Conservation (phyloP, 208 protist species). For the Leishmania braziliensis region DNA sequence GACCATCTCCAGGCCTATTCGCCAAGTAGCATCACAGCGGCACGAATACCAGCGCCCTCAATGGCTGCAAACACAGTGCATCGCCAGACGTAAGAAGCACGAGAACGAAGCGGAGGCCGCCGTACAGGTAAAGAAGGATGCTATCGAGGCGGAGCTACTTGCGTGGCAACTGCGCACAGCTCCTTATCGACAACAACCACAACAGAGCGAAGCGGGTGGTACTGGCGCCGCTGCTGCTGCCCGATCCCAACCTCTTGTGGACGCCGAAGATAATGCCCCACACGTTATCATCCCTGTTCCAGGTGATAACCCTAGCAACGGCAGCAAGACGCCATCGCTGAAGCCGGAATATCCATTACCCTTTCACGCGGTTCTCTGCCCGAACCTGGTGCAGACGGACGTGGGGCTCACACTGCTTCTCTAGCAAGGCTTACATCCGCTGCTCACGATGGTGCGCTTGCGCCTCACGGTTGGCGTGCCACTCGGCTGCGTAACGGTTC, state of each 20-base stretch:
- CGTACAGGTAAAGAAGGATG: constrained; percentile 5
- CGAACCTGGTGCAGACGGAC: constrained; percentile 62
- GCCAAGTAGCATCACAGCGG: constrained; percentile 24
- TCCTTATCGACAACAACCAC: not conserved
- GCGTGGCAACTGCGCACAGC: constrained; percentile 19
- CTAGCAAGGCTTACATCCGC: constrained; percentile 40
- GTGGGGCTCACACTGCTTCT: constrained; percentile 49
- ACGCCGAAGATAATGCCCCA: not conserved
- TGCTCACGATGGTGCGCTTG: constrained; percentile 21
- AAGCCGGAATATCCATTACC: constrained; percentile 32
- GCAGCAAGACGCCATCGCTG: not conserved
- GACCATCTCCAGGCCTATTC: constrained; percentile 36
- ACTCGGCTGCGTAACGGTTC: constrained; percentile 38
- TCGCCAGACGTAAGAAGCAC: constrained; percentile 11
- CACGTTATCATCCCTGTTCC: constrained; percentile 13
- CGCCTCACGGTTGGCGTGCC: constrained; percentile 47
- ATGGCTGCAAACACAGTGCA: not conserved
- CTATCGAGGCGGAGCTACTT: constrained; percentile 18
- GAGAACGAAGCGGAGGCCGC: constrained; percentile 13
- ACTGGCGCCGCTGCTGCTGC: not conserved
- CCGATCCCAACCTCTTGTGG: not conserved
- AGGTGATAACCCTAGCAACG: not conserved
- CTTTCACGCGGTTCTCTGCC: constrained; percentile 64
- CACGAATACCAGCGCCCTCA: constrained; percentile 8
- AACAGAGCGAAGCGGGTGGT: not conserved